Conservation (phyloP, 345 rosid genomes). For the Firmiana major region DNA sequence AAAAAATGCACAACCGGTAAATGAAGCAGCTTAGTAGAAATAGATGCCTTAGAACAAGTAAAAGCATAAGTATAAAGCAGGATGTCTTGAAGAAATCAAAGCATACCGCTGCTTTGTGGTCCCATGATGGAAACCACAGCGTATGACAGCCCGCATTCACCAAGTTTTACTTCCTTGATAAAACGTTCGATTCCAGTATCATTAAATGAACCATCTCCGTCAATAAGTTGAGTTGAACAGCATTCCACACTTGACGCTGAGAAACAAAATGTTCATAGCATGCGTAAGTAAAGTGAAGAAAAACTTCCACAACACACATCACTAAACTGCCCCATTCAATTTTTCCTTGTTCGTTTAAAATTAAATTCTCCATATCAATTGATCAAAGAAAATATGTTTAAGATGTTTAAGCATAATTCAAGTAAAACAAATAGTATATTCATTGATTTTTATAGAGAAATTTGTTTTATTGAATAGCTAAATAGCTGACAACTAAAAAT, state of each 20-base stretch:
- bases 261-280: constrained; percentile 2
- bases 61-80: background rate
- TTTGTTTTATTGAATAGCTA: background rate
- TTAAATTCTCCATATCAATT: background rate
- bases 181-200: constrained; percentile 62
- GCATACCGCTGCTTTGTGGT: constrained; percentile 98
- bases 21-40: background rate
- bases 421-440: background rate
- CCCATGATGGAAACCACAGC: constrained; percentile 99
- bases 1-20: background rate
- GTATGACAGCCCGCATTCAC: constrained; percentile 87
- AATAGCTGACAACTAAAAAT: background rate
- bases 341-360: background rate
- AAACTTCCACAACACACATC: background rate
- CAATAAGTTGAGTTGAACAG: constrained; percentile 90
- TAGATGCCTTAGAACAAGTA: background rate
- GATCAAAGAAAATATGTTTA: constrained; percentile 11
- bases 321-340: background rate
- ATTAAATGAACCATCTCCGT: constrained; percentile 84
- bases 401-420: background rate
- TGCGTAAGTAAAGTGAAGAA: constrained; percentile 5
- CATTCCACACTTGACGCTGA: constrained; percentile 41
- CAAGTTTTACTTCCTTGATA: constrained; percentile 69
- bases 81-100: background rate
- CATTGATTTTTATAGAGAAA: background rate